Percentiles rank a stretch among this genome's conserved stretches.
Conservation (phyloP, 768 basidiomycete genomes). For the Chalciporus piperatus region DNA sequence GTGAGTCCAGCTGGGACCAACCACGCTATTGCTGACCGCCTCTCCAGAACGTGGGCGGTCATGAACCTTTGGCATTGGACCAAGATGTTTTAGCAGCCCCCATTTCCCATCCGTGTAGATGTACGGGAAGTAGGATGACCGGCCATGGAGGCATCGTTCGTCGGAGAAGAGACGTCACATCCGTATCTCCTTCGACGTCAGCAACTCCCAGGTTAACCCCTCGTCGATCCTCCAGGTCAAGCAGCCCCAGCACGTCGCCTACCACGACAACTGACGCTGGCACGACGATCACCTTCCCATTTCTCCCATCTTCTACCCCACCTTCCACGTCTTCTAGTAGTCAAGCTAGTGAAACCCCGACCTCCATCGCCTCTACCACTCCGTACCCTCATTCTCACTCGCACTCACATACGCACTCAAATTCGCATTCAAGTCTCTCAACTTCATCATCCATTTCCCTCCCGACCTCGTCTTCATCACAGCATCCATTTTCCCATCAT, state of each 20-base stretch:
- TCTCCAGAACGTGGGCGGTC: slow-evolving; percentile 59
- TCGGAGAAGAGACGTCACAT: slow-evolving; percentile 27
- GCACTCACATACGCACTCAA: background rate
- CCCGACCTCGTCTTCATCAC: background rate
- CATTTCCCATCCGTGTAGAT: slow-evolving; percentile 57
- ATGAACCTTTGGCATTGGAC: slow-evolving; percentile 61
- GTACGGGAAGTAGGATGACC: slow-evolving; percentile 51
- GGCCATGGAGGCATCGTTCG: slow-evolving; percentile 39
- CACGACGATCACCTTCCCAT: slow-evolving; percentile 10
- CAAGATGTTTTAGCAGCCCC: slow-evolving; percentile 62
- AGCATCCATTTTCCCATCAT: background rate
- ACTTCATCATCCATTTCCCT: background rate
- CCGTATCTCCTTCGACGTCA: slow-evolving; percentile 6
- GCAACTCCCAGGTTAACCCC: background rate
- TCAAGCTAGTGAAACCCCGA: background rate
- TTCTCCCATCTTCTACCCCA: background rate
- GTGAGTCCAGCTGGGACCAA: slow-evolving; percentile 19
- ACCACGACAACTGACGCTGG: slow-evolving; percentile 1
- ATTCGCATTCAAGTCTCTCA: background rate
- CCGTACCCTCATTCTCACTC: background rate
- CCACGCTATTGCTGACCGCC: background rate
- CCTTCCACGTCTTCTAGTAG: background rate
- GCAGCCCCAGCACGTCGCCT: background rate
- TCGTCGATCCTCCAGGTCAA: background rate
- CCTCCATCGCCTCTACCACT: background rate